Evolutionary conservation across 2,329 filamentous ascomycete species (phyloP).

Genomic region (Sordariomycetes sp.): DNA sequence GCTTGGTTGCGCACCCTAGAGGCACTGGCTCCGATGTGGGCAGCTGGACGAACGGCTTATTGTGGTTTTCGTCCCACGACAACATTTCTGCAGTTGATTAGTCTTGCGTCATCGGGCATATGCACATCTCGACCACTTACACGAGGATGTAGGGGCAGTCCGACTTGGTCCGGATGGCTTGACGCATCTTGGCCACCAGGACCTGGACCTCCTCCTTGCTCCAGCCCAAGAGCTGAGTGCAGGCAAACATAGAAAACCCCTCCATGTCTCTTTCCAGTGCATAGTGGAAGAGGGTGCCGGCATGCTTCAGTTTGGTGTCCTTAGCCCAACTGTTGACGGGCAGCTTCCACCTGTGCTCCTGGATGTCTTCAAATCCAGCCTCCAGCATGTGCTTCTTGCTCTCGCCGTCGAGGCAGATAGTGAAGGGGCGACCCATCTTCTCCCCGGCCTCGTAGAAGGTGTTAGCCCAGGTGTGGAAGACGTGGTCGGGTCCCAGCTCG

Average conservation of each 20-base stretch:
- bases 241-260: slow-evolving; percentile 24
- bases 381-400: slow-evolving; percentile 6
- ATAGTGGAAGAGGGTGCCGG: slow-evolving; percentile 17
- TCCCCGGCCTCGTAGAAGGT: slow-evolving; percentile 12
- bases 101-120: too few relatives aligned
- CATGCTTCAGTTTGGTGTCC: slow-evolving; percentile 39
- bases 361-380: slow-evolving; percentile 11
- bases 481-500: slow-evolving; percentile 7
- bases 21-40: too few relatives aligned
- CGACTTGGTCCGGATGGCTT: slow-evolving; percentile 20
- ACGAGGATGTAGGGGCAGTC: slow-evolving; percentile 29
- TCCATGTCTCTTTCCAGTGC: slow-evolving; percentile 24
- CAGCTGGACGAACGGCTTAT: too few relatives aligned
- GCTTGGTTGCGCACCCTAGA: too few relatives aligned
- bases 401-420: slow-evolving; percentile 8
- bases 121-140: slow-evolving; percentile 21
- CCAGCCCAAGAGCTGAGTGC: slow-evolving; percentile 27
- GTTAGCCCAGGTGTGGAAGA: slow-evolving; percentile 10
- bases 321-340: slow-evolving; percentile 43
- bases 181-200: slow-evolving; percentile 22
- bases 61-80: neutral
- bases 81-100: neutral
- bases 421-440: slow-evolving; percentile 10
- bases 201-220: slow-evolving; percentile 18
- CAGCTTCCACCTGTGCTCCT: slow-evolving; percentile 19